Conservation (phyloP, 768 basidiomycete species). For the Hericium alpestre region DNA sequence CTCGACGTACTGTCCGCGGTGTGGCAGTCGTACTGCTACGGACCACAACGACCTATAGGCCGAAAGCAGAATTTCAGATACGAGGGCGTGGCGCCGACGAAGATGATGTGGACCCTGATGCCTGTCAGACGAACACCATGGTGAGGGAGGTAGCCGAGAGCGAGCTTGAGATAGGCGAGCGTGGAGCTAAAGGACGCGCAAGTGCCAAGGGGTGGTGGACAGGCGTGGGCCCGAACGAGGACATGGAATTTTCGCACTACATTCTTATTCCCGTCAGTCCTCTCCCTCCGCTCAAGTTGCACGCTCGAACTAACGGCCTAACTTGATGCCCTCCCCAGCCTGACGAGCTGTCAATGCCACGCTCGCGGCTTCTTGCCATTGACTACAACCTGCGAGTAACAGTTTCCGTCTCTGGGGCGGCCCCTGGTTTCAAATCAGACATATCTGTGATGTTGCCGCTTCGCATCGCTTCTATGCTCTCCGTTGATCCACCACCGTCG, state of each 20-base stretch:
- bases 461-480: slow-evolving; percentile 72
- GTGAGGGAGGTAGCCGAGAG: slow-evolving; percentile 58
- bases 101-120: slow-evolving; percentile 36
- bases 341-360: slow-evolving; percentile 57
- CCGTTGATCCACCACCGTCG: slow-evolving; percentile 69
- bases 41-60: slow-evolving; percentile 56
- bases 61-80: slow-evolving; percentile 30
- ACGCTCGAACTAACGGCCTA: neutral
- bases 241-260: slow-evolving; percentile 54
- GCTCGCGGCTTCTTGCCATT: slow-evolving; percentile 67
- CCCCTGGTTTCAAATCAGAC: slow-evolving; percentile 38
- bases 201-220: slow-evolving; percentile 88
- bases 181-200: slow-evolving; percentile 53
- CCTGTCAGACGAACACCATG: slow-evolving; percentile 51
- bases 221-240: slow-evolving; percentile 58
- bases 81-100: slow-evolving; percentile 13
- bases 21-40: slow-evolving; percentile 55
- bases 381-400: slow-evolving; percentile 61
- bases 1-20: slow-evolving; percentile 55
- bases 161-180: slow-evolving; percentile 54
- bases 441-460: slow-evolving; percentile 65
- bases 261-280: slow-evolving; percentile 64
- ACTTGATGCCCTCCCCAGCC: slow-evolving; percentile 29
- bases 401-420: slow-evolving; percentile 39
- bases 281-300: neutral